Evolutionary conservation across 2,329 filamentous ascomycete species (phyloP), one percentile per base, ranked within the genome.

Genomic region (Aspergillus niger): DNA sequence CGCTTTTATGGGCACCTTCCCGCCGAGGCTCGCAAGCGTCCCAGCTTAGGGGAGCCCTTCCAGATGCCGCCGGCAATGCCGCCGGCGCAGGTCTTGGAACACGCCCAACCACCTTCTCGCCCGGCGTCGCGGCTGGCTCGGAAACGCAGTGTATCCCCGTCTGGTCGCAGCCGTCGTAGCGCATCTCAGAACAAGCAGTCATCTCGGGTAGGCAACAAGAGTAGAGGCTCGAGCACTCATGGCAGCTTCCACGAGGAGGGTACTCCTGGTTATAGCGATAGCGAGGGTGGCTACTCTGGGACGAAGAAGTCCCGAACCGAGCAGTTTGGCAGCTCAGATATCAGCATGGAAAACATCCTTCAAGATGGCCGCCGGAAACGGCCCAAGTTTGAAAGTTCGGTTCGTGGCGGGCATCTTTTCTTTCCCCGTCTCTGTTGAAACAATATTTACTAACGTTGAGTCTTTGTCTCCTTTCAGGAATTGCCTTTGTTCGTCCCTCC

Each of bases 321-420:
- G 71, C 90, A 92, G 66, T 86, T 97, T 70, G 92, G 91, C 52
- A 97, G 92, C 74, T 96, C 95, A 15, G 95, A 99, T 69, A 99
- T 99, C 73, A 98, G 94, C 75, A 87, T 97, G 68, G 93, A 97
- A 69, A 99, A 99, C 75, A 98, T 99, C 77, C 91, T 99, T 63
- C 94, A 98, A 79, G 95, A 96, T 73, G 93, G 94, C 67, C 89
- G 95, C 77, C 89, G 95, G 74, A 97, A 98, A 83, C 88, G 92
- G 73, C 91, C 94, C 70, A 97, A 97, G 79, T 89, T 89, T 80
- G 94, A 98, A 77, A 98, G 94, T 81, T 97, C 94, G 79, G 94
- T 98, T 89, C 88, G 94, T 84, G 54, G 47, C 52, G 28, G 51
- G 57, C 43, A 48, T 55, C 55, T 66, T 67, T 63, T 69, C 69